Evolutionary conservation across 345 rosid species (phyloP), one percentile per base, ranked within the genome.

Genomic region (Adansonia digitata): DNA sequence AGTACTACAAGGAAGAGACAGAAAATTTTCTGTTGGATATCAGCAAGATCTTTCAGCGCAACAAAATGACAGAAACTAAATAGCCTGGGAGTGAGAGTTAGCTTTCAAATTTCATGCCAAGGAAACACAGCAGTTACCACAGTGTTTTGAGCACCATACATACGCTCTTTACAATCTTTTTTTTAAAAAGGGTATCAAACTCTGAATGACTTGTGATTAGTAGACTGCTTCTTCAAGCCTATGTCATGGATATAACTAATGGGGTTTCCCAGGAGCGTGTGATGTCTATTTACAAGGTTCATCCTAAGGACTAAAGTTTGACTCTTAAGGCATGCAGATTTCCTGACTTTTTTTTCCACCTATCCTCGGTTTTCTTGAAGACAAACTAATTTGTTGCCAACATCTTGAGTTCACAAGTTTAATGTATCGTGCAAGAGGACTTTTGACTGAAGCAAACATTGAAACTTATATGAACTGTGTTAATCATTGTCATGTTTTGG

Each of bases 1-100:
- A 22, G 34, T 24, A 65, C 70, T 11, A 65, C 7, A 65, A 66
- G 71, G 71, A 66, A 24, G 42, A 42, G 71, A 66, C 52, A 40
- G 4, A 10, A 66, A 64, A 20, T 2, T 66, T 42, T 37, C 29
- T 37, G 51, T 66, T 66, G 10, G 4, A 5, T 22, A 40, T 65
- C 51, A 42, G 18, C 48, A 64, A 65, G 34, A 40, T 62, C 51
- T 65, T 40, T 20, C 31, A 13, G 48, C 12, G 31, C 70, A 40
- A 40, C 68, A 65, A 40, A 64, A 24, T 65, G 51, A 65, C 51
- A 40, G 15, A 13, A 40, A 65, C n/a, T 20, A 20, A 40, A 15
- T 66, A 22, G 29, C 52, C 49, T 24, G 34, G 52, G 52, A 65
- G 34, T 24, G 34, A 35, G 52, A 65, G 34, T 7, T 66, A 42